Percentiles rank a stretch among this genome's conserved stretches.
phyloP scores from a whole-genome alignment of 805 yeast genomes.

The Yarrowia yakushimensis region DNA sequence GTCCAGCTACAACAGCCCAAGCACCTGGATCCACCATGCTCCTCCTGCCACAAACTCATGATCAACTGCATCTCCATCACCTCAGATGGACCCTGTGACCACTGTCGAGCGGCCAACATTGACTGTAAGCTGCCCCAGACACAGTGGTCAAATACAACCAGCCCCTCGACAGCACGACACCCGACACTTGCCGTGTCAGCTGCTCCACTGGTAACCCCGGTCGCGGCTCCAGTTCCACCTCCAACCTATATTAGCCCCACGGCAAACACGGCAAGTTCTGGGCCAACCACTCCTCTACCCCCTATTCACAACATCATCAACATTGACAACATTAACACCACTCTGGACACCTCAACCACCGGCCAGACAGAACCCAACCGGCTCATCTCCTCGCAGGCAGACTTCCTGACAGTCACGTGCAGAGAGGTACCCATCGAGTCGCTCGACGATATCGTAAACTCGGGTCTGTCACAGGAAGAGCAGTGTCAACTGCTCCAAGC shows the following conservation, averaged over 20 bases:
- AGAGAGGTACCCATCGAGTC: constrained; percentile 7
- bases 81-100: background rate
- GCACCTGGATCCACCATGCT: background rate
- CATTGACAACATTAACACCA: background rate
- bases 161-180: background rate
- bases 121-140: background rate
- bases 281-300: background rate
- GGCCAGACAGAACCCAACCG: background rate
- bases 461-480: constrained; percentile 10
- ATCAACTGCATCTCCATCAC: constrained; percentile 12
- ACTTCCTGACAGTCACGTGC: constrained; percentile 12
- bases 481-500: constrained; percentile 7
- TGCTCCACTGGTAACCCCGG: no score
- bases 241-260: background rate
- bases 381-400: background rate
- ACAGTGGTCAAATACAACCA: background rate
- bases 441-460: constrained; percentile 1
- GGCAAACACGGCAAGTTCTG: background rate
- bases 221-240: background rate
- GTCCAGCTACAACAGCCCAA: background rate
- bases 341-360: background rate
- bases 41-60: constrained; percentile 10
- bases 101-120: background rate
- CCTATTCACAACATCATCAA: background rate
- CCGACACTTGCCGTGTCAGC: background rate